phyloP scores from a whole-genome alignment of 495 filamentous ascomycete species.

The Copromyces sp. region DNA sequence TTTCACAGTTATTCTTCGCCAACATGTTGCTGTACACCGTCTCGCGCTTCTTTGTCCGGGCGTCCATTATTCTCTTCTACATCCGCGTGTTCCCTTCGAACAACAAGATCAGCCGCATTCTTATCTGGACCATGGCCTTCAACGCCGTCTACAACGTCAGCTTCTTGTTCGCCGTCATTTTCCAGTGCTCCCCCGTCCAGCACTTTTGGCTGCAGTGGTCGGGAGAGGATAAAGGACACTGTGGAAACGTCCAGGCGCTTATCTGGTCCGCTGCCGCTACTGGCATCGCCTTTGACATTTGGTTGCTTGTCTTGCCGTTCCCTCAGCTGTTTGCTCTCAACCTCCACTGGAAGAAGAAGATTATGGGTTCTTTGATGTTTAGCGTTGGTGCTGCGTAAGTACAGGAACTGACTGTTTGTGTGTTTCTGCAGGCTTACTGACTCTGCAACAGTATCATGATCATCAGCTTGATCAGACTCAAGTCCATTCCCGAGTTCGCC shows the following conservation, averaged over 20 bases:
- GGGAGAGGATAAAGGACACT: slow-evolving; percentile 14
- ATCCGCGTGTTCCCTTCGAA: slow-evolving; percentile 36
- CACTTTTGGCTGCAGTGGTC: slow-evolving; percentile 24
- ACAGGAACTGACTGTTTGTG: background rate
- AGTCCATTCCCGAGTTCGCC: slow-evolving; percentile 20
- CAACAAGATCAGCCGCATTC: slow-evolving; percentile 18
- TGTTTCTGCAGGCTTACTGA: background rate
- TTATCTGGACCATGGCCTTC: slow-evolving; percentile 21
- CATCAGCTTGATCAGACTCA: slow-evolving; percentile 21
- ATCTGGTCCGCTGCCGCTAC: slow-evolving; percentile 21
- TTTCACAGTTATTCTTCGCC: slow-evolving; percentile 13
- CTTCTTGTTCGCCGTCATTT: slow-evolving; percentile 27
- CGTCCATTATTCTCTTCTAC: slow-evolving; percentile 42
- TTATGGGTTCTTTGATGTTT: slow-evolving; percentile 29
- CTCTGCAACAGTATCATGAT: slow-evolving; percentile 15
- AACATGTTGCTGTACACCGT: slow-evolving; percentile 29
- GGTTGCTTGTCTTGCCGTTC: slow-evolving; percentile 29
- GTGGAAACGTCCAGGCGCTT: slow-evolving; percentile 21
- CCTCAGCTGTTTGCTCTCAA: slow-evolving; percentile 24
- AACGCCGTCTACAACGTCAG: slow-evolving; percentile 28
- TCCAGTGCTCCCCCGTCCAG: slow-evolving; percentile 35
- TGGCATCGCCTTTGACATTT: slow-evolving; percentile 27
- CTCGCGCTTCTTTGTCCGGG: slow-evolving; percentile 29
- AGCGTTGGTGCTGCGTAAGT: slow-evolving; percentile 26
- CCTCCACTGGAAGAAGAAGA: slow-evolving; percentile 26